These are phyloP conservation scores for Monosporascus sp. DNA, from an alignment of 2,329 filamentous ascomycete species.

Conservation along the genomic window DNA sequence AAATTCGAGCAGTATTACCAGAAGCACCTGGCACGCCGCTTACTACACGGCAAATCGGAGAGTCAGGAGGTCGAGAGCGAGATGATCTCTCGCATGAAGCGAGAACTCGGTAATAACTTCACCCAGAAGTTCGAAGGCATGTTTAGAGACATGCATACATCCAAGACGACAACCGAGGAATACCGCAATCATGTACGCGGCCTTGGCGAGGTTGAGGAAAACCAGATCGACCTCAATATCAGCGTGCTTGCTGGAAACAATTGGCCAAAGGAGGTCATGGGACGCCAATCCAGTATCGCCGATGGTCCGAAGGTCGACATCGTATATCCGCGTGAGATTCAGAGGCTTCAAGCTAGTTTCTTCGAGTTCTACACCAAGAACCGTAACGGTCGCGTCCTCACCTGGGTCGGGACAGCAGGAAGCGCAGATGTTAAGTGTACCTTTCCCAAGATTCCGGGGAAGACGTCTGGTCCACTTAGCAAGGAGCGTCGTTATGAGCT, in stretches of 20 bases:
- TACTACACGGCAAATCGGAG: slow-evolving; percentile 84
- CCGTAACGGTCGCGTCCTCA: slow-evolving; percentile 81
- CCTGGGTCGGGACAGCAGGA: slow-evolving; percentile 69
- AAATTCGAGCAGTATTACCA: slow-evolving; percentile 97
- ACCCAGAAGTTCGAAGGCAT: slow-evolving; percentile 91
- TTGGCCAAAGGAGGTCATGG: slow-evolving; percentile 90
- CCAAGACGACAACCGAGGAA: slow-evolving; percentile 70
- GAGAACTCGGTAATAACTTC: slow-evolving; percentile 91
- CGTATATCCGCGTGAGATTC: slow-evolving; percentile 70
- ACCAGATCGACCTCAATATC: slow-evolving; percentile 72
- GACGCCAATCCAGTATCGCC: slow-evolving; percentile 48
- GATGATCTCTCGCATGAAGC: slow-evolving; percentile 95
- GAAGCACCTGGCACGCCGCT: slow-evolving; percentile 83
- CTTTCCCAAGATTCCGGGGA: slow-evolving; percentile 68
- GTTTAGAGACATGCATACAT: slow-evolving; percentile 94
- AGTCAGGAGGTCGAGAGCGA: slow-evolving; percentile 90
- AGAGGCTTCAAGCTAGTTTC: slow-evolving; percentile 75
- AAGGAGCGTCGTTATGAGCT: slow-evolving; percentile 78
- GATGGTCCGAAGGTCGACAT: slow-evolving; percentile 46
- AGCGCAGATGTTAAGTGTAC: slow-evolving; percentile 80
- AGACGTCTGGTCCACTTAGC: slow-evolving; percentile 55
- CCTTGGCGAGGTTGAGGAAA: slow-evolving; percentile 47
- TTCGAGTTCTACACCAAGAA: slow-evolving; percentile 83
- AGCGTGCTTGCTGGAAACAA: slow-evolving; percentile 88
- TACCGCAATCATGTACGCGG: slow-evolving; percentile 65